Evolutionary conservation across 164 flowering plant species (phyloP).

Genomic region (Dillenia turbinata): DNA sequence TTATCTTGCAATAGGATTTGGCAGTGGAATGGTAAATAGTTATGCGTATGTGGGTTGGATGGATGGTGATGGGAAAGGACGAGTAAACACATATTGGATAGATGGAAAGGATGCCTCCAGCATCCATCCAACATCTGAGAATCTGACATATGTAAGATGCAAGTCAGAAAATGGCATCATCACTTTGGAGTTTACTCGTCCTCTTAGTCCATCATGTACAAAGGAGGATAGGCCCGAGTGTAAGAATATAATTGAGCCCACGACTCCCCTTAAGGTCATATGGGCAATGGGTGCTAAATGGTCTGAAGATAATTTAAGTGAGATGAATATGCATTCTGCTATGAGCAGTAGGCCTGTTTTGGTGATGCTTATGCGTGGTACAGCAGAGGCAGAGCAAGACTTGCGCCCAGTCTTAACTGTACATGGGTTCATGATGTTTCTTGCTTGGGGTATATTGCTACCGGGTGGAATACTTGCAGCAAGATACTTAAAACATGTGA

Average conservation of each 20-base stretch:
- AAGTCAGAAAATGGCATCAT: slow-evolving; percentile 87
- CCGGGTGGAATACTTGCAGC: slow-evolving; percentile 93
- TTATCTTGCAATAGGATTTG: slow-evolving; percentile 90
- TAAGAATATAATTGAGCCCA: slow-evolving; percentile 79
- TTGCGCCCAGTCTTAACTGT: slow-evolving; percentile 91
- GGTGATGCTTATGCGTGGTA: slow-evolving; percentile 79
- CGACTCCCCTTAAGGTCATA: slow-evolving; percentile 80
- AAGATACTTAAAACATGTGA: slow-evolving; percentile 83
- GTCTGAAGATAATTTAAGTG: slow-evolving; percentile 63
- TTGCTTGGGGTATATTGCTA: slow-evolving; percentile 94
- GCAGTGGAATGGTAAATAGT: slow-evolving; percentile 83
- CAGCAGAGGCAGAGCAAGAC: slow-evolving; percentile 97
- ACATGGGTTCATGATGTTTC: slow-evolving; percentile 99
- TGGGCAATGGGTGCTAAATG: slow-evolving; percentile 98
- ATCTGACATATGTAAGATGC: slow-evolving; percentile 82
- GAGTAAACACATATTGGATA: slow-evolving; percentile 79
- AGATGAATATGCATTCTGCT: slow-evolving; percentile 80
- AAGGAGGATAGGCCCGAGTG: slow-evolving; percentile 54
- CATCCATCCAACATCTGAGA: slow-evolving; percentile 81
- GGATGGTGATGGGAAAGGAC: slow-evolving; percentile 60
- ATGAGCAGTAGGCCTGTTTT: slow-evolving; percentile 71
- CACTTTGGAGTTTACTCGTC: slow-evolving; percentile 90
- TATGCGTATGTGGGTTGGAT: slow-evolving; percentile 96
- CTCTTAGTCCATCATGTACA: slow-evolving; percentile 60
- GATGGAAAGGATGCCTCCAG: slow-evolving; percentile 74